phyloP scores from a whole-genome alignment of 2,329 filamentous ascomycete genomes.

The Colletotrichum cordylinicola region DNA sequence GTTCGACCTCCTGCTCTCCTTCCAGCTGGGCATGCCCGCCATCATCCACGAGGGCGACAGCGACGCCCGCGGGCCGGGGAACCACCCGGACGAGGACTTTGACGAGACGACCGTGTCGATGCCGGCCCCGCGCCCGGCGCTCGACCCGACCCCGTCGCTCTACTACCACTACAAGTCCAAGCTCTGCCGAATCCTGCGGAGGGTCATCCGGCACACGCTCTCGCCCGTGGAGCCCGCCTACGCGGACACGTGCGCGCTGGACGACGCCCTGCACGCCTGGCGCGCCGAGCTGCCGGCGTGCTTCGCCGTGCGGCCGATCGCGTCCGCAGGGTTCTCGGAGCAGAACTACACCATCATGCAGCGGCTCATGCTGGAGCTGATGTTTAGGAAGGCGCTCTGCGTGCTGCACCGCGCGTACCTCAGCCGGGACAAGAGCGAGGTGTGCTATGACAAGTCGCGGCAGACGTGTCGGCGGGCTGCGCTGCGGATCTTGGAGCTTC shows the following conservation, averaged over 20 bases:
- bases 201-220: conserved; percentile 47
- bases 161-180: conserved; percentile 49
- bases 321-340: conserved; percentile 47
- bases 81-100: conserved; percentile 57
- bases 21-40: conserved; percentile 59
- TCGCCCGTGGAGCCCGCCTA: conserved; percentile 42
- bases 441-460: conserved; percentile 43
- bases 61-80: conserved; percentile 51
- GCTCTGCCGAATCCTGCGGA: conserved; percentile 48
- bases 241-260: conserved; percentile 36
- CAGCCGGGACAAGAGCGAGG: conserved; percentile 39
- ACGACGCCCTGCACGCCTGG: conserved; percentile 45
- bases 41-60: conserved; percentile 52
- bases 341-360: conserved; percentile 52
- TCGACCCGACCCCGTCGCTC: conserved; percentile 48
- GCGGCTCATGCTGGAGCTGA: conserved; percentile 52
- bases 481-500: conserved; percentile 49
- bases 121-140: conserved; percentile 46
- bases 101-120: conserved; percentile 49
- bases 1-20: conserved; percentile 54
- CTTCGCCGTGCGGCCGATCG: conserved; percentile 46
- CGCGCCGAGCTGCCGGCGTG: conserved; percentile 42
- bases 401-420: conserved; percentile 57
- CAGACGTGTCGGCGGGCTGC: conserved; percentile 48
- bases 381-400: conserved; percentile 54